A percentile compares a stretch with the other conserved stretches of the same genome.
Conservation (phyloP, 352 stramenopile genomes). For the Globisporangium nunn region DNA sequence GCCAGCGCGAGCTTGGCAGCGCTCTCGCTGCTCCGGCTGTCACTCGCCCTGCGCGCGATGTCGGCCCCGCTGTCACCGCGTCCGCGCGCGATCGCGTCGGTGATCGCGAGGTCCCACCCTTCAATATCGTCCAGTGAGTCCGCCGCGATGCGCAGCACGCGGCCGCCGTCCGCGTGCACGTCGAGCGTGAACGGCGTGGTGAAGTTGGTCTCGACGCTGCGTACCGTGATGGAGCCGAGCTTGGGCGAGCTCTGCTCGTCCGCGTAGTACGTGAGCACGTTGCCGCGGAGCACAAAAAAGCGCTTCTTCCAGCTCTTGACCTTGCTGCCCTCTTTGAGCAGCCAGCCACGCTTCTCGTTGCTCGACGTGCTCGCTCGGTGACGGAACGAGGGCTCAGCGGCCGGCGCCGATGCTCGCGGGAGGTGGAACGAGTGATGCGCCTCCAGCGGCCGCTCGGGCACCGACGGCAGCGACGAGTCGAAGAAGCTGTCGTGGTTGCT, state of each 20-base stretch:
- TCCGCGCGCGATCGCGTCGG: constrained; percentile 8
- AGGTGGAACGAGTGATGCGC: constrained; percentile 3
- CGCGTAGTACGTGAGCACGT: constrained; percentile 44
- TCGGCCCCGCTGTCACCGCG: not conserved
- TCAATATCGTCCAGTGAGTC: constrained; percentile 36
- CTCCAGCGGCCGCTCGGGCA: not conserved
- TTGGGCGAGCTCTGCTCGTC: constrained; percentile 16
- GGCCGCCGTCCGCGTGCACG: constrained; percentile 15
- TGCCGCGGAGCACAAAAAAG: constrained; percentile 44
- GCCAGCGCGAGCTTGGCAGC: not conserved
- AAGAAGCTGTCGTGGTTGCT: constrained; percentile 2
- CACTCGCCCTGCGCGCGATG: not conserved
- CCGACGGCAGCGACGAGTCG: not conserved
- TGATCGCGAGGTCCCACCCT: constrained; percentile 26
- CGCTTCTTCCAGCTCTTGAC: constrained; percentile 51
- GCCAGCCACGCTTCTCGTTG: constrained; percentile 25
- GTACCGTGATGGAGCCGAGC: constrained; percentile 23
- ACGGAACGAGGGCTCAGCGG: not conserved
- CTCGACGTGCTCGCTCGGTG: constrained; percentile 1
- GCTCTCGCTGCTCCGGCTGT: not conserved
- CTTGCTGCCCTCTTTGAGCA: constrained; percentile 26
- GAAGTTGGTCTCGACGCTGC: constrained; percentile 20
- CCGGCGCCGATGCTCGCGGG: not conserved
- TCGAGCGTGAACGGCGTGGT: constrained; percentile 29
- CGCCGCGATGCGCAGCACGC: constrained; percentile 21